Conservation (phyloP, 2,329 filamentous ascomycete species). For the Xylaria digitata region DNA sequence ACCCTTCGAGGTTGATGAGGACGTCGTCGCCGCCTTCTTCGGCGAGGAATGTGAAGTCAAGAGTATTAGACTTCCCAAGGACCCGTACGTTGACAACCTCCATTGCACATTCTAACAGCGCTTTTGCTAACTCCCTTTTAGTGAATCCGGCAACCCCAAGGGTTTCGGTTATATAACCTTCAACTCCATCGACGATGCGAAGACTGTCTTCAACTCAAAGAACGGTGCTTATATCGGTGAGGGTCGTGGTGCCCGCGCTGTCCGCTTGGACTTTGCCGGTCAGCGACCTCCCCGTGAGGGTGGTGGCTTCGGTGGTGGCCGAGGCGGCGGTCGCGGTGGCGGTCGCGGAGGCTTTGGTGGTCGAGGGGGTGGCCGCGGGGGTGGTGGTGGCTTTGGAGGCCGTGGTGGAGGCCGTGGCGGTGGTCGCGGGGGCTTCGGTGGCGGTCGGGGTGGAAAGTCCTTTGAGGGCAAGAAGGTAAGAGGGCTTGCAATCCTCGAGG, state of each 20-base stretch:
- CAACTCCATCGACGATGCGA: slow-evolving; percentile 83
- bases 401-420: slow-evolving; percentile 63
- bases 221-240: slow-evolving; percentile 72
- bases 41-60: slow-evolving; percentile 75
- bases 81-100: slow-evolving; percentile 66
- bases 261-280: slow-evolving; percentile 85
- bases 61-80: slow-evolving; percentile 88
- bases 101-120: background rate
- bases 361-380: slow-evolving; percentile 53
- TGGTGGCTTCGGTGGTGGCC: slow-evolving; percentile 61
- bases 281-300: slow-evolving; percentile 72
- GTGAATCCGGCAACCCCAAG: slow-evolving; percentile 85
- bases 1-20: slow-evolving; percentile 84
- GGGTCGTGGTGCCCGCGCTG: slow-evolving; percentile 76
- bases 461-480: slow-evolving; percentile 79
- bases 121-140: slow-evolving; percentile 53
- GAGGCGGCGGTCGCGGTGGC: slow-evolving; percentile 65
- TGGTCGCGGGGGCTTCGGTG: slow-evolving; percentile 56
- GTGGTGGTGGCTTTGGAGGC: slow-evolving; percentile 61
- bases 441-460: slow-evolving; percentile 63
- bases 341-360: slow-evolving; percentile 62
- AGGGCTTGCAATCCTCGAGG: background rate
- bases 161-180: slow-evolving; percentile 94
- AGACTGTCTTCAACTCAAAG: slow-evolving; percentile 75
- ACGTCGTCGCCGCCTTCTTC: slow-evolving; percentile 80